Evolutionary conservation across 352 stramenopile genomes (phyloP), one percentile per base, ranked within the genome.

Genomic region (Phytophthora boehmeriae): DNA sequence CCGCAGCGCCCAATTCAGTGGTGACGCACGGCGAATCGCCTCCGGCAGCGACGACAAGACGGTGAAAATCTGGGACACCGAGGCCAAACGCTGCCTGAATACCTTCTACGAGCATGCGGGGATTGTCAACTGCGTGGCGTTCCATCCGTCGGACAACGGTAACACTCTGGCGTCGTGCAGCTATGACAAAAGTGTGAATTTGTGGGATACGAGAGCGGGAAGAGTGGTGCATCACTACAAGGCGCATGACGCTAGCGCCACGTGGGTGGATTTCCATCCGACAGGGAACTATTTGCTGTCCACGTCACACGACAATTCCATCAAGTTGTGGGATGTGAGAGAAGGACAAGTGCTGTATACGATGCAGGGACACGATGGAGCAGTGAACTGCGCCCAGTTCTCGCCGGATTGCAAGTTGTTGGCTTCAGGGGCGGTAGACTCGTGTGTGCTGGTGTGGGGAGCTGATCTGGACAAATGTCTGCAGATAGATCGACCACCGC

Each of bases 261-360:
- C 83, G 22, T 82, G 75, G 43, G 65, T 98, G n/a, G 64, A 69
- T 22, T 98, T 98, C 72, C 92, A 98, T 61, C 81, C 88, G 39
- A 93, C 77, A 14, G 93, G 92, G 11, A 90, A 96, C 59, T 98
- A 97, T 65, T 39, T 98, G 53, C 54, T 97, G 20, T 97, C 91
- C n/a, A 89, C 83, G 11, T 93, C 86, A 5, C 68, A 86, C n/a
- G 94, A 98, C 70, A 74, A 78, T 43, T 89, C 83, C 6, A 67
- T 98, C 23, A 97, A 97, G 68, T 71, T 98, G 32, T 98, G 93
- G 92, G 93, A 98, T 63, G 67, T 98, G 47, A 78, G 93, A 30
- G 91, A 98, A 64, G 93, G 93, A 2, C 89, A 96, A 61, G 77
- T 98, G 42, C 68, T 98, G 34, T 98, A 97, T 68, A 98, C 93